Base-by-base conservation (phyloP, 176 grass and related monocot species). In the Carex myosuroides region DNA sequence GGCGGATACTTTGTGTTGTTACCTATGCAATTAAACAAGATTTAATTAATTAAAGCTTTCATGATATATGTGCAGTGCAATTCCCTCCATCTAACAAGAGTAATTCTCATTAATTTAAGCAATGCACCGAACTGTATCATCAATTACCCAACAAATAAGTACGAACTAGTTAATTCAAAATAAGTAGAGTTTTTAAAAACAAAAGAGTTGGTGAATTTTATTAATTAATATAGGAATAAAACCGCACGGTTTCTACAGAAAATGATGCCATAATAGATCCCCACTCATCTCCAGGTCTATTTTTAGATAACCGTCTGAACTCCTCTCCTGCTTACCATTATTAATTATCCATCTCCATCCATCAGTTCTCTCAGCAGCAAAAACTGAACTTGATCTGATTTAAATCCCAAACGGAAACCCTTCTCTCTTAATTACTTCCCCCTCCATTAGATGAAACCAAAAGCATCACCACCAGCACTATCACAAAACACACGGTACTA, bases 261-360 rank as follows among this genome's bases (percentile, higher is more conserved):
- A 2, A 33, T 44, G 56, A 56, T 56, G 24, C 12, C 73, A 56
- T 12, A 56, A 26, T 24, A 18, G 24, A 77, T 56, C 50, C 32
- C 2, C 3, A 55, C 13, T 56, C 13, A 12, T 55, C 73, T 55
- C 5, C 72, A 8, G 50, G 13, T 54, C 22, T 56, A 32, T 56
- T 56, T 12, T 77, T 55, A 55, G 48, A 29, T 55, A 56, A 77
- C 72, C 72, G 24, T 56, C 50, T 77, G 73, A 77, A 77, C 73
- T 56, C 73, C 22, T 56, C 22, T 77, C 3, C 50, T 50, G 70
- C 39, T 70, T 73, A 50, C 42, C 41, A 21, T 20, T 46, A 21
- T 20, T 46, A 26, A 37, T 33, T 68, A 33, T 55, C 21, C 12
- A 76, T 33, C 48, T 55, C 48, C 73, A 56, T 55, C 48, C 73